A percentile compares a stretch with the other conserved stretches of the same genome.
Evolutionary conservation across 352 stramenopile genomes (phyloP).

Genomic region (Aphanomyces cochlioides): DNA sequence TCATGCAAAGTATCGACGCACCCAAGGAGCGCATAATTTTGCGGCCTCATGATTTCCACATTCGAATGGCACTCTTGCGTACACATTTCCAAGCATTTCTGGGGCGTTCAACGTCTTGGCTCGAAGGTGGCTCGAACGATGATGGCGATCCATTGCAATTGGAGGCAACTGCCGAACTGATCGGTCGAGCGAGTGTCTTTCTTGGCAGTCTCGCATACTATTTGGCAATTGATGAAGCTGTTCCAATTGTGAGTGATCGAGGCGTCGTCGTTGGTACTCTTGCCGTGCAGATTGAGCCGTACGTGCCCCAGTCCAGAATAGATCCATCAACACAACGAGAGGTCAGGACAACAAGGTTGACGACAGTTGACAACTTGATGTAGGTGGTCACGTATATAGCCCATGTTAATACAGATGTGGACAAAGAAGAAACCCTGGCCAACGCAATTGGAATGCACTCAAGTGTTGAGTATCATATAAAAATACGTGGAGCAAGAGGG

Average conservation of each 20-base stretch:
- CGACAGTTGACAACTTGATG: neutral
- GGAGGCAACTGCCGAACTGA: constrained; percentile 4
- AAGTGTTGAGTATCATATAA: constrained; percentile 18
- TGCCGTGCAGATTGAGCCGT: constrained; percentile 15
- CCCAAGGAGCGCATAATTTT: constrained; percentile 19
- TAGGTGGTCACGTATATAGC: constrained; percentile 14
- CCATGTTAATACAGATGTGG: constrained; percentile 15
- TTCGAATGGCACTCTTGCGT: constrained; percentile 15
- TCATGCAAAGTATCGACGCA: neutral
- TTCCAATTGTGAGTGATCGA: constrained; percentile 19
- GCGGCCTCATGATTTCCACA: constrained; percentile 12
- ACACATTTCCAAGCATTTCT: neutral
- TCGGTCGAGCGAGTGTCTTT: constrained; percentile 14
- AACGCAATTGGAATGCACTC: constrained; percentile 9
- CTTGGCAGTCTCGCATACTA: constrained; percentile 23
- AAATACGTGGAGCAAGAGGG: constrained; percentile 12
- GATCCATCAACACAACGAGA: neutral
- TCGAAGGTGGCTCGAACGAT: neutral
- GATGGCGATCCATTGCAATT: constrained; percentile 10
- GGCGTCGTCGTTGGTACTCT: constrained; percentile 19
- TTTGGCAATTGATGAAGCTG: constrained; percentile 18
- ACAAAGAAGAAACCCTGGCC: constrained; percentile 19
- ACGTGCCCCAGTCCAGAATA: neutral
- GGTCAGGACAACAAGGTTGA: neutral
- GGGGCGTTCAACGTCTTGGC: neutral